These are phyloP conservation scores for Backusella parvicylindrica DNA, from an alignment of 192 early-diverging fungal genomes.

Conservation along the genomic window DNA sequence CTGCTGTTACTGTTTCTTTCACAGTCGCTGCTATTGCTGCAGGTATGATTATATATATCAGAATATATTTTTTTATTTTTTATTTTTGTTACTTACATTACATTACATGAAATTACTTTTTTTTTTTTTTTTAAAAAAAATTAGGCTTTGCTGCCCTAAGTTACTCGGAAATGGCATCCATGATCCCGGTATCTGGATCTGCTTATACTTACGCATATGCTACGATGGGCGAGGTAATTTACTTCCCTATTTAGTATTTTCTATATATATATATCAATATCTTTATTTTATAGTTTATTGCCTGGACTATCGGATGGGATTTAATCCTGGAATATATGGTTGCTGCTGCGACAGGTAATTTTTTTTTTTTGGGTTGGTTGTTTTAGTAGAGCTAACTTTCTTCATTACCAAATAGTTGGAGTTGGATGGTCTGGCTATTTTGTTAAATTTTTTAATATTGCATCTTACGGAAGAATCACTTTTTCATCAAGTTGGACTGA, in stretches of 20 bases:
- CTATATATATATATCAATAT: neutral
- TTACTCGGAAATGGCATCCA: conserved; percentile 84
- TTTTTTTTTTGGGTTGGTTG: neutral
- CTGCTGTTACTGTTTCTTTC: conserved; percentile 79
- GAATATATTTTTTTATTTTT: neutral
- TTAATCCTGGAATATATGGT: conserved; percentile 87
- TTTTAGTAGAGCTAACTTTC: neutral
- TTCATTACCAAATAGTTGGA: conserved; percentile 44
- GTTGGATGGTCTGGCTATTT: conserved; percentile 85
- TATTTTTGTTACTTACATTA: neutral
- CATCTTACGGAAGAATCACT: conserved; percentile 39
- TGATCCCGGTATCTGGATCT: conserved; percentile 84
- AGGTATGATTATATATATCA: conserved; percentile 20
- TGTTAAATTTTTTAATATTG: conserved; percentile 62
- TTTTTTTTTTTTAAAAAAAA: too few species aligned
- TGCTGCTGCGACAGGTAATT: conserved; percentile 68
- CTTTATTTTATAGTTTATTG: conserved; percentile 46
- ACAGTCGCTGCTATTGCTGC: conserved; percentile 73
- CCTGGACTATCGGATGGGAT: conserved; percentile 93
- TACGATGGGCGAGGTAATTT: conserved; percentile 69
- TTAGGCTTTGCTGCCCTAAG: conserved; percentile 67
- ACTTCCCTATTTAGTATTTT: neutral
- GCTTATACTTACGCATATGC: conserved; percentile 87
- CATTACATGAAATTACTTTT: too few species aligned
- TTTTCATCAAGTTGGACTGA: conserved; percentile 57